A percentile compares a stretch with the other conserved stretches of the same genome.
Evolutionary conservation across 2,329 filamentous ascomycete species (phyloP).

Genomic region (Phyllosticta citribraziliensis): DNA sequence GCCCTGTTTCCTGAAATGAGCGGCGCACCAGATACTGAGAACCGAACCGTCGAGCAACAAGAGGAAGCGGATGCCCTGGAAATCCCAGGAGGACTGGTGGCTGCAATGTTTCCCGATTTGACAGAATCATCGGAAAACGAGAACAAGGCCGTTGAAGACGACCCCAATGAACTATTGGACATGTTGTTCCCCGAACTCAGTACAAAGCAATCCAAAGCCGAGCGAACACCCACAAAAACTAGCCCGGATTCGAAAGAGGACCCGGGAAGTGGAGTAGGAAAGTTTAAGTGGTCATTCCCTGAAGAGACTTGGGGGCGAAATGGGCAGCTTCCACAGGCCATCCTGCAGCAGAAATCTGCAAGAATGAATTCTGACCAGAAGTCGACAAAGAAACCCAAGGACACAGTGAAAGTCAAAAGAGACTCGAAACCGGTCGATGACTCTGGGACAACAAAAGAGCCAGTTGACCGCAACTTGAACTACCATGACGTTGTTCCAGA

Average conservation of each 20-base stretch:
- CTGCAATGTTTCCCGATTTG: slow-evolving; percentile 5
- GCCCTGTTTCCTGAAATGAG: not conserved
- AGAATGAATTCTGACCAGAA: not conserved
- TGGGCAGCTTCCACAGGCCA: too few species aligned
- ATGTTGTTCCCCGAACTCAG: not conserved
- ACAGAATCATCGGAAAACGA: not conserved
- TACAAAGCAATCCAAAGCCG: not conserved
- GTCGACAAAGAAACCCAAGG: too few species aligned
- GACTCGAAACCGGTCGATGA: too few species aligned
- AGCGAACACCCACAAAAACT: not conserved
- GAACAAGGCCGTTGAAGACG: not conserved
- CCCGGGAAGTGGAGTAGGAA: too few species aligned
- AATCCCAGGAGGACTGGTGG: not conserved
- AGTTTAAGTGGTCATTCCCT: too few species aligned
- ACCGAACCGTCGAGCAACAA: not conserved
- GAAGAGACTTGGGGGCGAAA: too few species aligned
- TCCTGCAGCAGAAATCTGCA: not conserved
- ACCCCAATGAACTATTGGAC: not conserved
- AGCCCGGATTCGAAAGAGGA: not conserved
- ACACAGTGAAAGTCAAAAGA: too few species aligned
- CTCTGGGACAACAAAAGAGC: not conserved
- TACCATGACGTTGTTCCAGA: not conserved
- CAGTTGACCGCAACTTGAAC: not conserved
- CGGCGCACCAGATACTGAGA: not conserved
- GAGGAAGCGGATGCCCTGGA: not conserved